A percentile compares a stretch with the other conserved stretches of the same genome.
phyloP scores from a whole-genome alignment of 305 asterid genomes.

The Solanum hybrid region DNA sequence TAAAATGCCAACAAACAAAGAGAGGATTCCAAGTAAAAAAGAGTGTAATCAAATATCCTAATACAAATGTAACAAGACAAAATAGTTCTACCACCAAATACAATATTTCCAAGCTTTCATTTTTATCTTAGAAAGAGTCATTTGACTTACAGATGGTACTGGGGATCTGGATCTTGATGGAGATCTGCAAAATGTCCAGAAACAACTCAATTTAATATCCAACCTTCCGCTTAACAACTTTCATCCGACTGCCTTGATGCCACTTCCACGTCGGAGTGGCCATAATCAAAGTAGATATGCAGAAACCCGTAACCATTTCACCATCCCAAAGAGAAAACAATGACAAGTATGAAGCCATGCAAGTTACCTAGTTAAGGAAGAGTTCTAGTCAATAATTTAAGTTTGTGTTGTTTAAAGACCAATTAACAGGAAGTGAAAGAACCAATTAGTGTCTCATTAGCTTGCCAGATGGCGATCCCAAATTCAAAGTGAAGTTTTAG shows the following conservation, averaged over 20 bases:
- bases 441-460: conserved; percentile 14
- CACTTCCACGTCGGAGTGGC: conserved; percentile 55
- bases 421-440: conserved; percentile 26
- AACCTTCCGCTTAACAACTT: conserved; percentile 69
- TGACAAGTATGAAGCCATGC: conserved; percentile 25
- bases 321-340: conserved; percentile 21
- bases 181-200: conserved; percentile 99
- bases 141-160: conserved; percentile 71
- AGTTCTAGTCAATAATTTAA: conserved; percentile 27
- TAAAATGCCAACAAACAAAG: conserved; percentile 3
- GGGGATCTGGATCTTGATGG: conserved; percentile 97
- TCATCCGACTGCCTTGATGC: conserved; percentile 85
- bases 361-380: conserved; percentile 30
- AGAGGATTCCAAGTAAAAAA: conserved; percentile 1
- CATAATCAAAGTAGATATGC: conserved; percentile 39
- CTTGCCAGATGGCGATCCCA: conserved; percentile 32
- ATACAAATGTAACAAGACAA: neutral
- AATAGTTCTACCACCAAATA: neutral
- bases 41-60: neutral
- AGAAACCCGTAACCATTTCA: conserved; percentile 15
- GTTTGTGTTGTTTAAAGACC: conserved; percentile 22
- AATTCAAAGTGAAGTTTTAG: conserved; percentile 44
- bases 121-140: neutral
- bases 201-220: conserved; percentile 87
- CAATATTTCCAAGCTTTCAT: neutral